Conservation (phyloP, 768 basidiomycete genomes). For the Clathrus columnatus region DNA sequence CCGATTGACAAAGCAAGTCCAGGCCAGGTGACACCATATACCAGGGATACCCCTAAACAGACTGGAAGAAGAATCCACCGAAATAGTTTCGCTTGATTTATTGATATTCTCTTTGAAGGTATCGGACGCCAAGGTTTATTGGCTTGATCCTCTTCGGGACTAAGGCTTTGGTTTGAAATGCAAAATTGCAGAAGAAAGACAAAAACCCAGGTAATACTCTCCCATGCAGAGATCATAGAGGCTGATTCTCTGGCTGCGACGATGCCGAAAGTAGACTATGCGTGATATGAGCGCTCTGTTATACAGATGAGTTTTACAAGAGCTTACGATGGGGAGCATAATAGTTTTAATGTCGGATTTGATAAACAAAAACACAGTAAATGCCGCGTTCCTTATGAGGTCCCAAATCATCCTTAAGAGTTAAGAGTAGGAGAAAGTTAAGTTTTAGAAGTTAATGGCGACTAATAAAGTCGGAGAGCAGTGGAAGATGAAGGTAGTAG, state of each 20-base stretch:
- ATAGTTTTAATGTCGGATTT: slow-evolving; percentile 18
- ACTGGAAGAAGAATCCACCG: slow-evolving; percentile 26
- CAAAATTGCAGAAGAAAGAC: slow-evolving; percentile 26
- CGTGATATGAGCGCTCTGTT: neutral
- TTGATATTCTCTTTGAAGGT: slow-evolving; percentile 26
- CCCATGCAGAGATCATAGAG: neutral
- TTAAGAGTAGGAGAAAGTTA: too few relatives aligned
- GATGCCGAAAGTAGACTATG: neutral
- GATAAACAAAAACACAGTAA: slow-evolving; percentile 20
- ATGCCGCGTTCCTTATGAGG: too few relatives aligned
- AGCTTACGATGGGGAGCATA: slow-evolving; percentile 17
- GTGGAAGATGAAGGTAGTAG: too few relatives aligned
- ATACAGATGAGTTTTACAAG: neutral
- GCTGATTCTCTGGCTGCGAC: neutral
- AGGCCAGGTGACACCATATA: slow-evolving; percentile 14
- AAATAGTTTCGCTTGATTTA: slow-evolving; percentile 16
- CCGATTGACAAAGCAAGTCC: slow-evolving; percentile 19
- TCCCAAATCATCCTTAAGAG: too few relatives aligned
- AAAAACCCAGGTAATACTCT: slow-evolving; percentile 23
- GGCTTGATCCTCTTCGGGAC: slow-evolving; percentile 22
- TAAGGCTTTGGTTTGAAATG: slow-evolving; percentile 25
- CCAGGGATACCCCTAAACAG: slow-evolving; percentile 19
- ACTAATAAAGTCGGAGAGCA: too few relatives aligned
- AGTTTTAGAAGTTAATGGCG: too few relatives aligned
- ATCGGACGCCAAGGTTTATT: slow-evolving; percentile 32